Conservation (phyloP, 1,284 basidiomycete species). For the Puccinia horiana region DNA sequence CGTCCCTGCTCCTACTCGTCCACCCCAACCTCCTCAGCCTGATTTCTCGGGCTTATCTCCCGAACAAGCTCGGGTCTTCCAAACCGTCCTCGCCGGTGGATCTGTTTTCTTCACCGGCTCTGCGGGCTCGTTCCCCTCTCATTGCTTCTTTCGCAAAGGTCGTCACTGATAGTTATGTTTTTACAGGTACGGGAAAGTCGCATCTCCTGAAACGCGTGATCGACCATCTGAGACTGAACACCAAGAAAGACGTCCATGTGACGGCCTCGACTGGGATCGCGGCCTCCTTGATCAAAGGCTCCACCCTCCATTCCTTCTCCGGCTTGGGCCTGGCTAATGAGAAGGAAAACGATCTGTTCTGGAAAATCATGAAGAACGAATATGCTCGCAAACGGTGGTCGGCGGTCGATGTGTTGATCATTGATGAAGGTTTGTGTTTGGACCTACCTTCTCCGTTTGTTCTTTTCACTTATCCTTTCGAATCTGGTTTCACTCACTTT, state of each 20-base stretch:
- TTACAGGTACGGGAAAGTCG: constrained; percentile 85
- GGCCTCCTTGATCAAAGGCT: constrained; percentile 88
- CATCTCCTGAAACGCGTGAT: constrained; percentile 90
- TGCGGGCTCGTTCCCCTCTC: constrained; percentile 50
- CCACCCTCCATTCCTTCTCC: constrained; percentile 89
- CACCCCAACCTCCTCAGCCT: neutral
- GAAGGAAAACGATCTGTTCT: constrained; percentile 58
- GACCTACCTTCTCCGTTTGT: constrained; percentile 18
- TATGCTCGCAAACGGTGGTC: constrained; percentile 65
- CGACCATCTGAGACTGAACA: constrained; percentile 64
- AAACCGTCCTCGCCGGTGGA: constrained; percentile 55
- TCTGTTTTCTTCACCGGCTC: constrained; percentile 59
- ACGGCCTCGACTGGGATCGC: constrained; percentile 91
- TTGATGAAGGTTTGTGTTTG: constrained; percentile 82
- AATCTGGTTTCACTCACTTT: constrained; percentile 19
- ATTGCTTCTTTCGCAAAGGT: neutral
- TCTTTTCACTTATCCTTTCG: neutral
- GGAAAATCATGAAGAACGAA: constrained; percentile 71
- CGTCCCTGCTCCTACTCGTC: neutral
- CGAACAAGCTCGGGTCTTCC: constrained; percentile 56
- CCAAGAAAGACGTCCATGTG: constrained; percentile 68
- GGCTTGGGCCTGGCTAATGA: constrained; percentile 82
- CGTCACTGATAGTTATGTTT: neutral
- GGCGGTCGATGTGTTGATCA: constrained; percentile 71
- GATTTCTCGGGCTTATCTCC: constrained; percentile 50